Percentiles rank a stretch among this genome's conserved stretches.
These are phyloP conservation scores for Suillus discolor DNA, from an alignment of 768 basidiomycete species.

Conservation along the genomic window DNA sequence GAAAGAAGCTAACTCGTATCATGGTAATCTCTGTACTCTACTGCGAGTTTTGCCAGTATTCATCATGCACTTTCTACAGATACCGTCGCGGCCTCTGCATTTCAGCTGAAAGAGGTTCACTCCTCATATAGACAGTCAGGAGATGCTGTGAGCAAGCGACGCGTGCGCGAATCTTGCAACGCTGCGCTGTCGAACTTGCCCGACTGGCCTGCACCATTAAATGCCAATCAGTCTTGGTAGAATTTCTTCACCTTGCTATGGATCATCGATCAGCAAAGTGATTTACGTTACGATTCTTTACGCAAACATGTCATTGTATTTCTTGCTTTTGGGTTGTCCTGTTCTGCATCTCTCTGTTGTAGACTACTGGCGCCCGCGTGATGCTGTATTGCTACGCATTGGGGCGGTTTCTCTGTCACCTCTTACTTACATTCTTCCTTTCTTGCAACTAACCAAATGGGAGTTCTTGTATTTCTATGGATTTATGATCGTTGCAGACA, in stretches of 20 bases:
- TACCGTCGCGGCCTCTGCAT: constrained; percentile 65
- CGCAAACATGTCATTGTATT: neutral
- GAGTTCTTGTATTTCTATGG: neutral
- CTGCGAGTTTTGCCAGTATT: neutral
- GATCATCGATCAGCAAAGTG: neutral
- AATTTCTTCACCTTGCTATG: neutral
- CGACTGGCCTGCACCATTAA: constrained; percentile 61
- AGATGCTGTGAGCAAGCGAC: constrained; percentile 69
- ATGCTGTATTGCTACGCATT: neutral
- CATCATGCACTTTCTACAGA: constrained; percentile 15
- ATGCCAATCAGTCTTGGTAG: constrained; percentile 8
- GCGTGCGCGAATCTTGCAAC: constrained; percentile 79
- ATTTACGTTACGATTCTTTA: neutral
- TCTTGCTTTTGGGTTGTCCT: neutral
- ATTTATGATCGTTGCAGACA: neutral
- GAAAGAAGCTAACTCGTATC: constrained; percentile 56
- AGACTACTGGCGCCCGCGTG: neutral
- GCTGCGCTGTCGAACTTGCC: constrained; percentile 73
- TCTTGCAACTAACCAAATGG: neutral
- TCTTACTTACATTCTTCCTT: neutral
- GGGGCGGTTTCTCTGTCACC: neutral
- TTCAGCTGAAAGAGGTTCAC: constrained; percentile 79
- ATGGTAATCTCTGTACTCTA: constrained; percentile 40
- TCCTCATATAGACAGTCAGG: constrained; percentile 73
- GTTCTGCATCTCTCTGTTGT: neutral